phyloP scores from a whole-genome alignment of 768 basidiomycete genomes.

The Tulasnella sp. region DNA sequence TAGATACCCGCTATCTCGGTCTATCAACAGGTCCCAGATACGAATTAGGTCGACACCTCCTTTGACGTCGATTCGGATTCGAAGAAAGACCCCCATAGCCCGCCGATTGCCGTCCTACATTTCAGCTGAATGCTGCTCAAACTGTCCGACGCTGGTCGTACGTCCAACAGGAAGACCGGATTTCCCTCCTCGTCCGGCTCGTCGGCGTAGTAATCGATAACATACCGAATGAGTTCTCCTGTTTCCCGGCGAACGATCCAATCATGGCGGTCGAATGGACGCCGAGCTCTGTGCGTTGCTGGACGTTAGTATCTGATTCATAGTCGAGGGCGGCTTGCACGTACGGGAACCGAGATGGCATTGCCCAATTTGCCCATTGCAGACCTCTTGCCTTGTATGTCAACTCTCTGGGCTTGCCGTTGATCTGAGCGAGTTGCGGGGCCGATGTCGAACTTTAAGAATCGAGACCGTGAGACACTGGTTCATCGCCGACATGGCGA shows the following conservation, averaged over 20 bases:
- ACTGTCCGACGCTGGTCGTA: constrained; percentile 89
- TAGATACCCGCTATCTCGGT: not conserved
- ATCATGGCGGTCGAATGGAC: constrained; percentile 97
- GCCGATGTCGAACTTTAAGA: constrained; percentile 37
- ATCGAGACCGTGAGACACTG: not conserved
- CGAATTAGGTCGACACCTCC: not conserved
- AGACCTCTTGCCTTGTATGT: constrained; percentile 91
- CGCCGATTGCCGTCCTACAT: constrained; percentile 38
- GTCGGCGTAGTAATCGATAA: constrained; percentile 98
- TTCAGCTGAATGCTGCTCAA: constrained; percentile 58
- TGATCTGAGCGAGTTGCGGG: constrained; percentile 74
- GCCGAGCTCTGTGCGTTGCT: constrained; percentile 64
- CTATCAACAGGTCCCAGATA: not conserved
- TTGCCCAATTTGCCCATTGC: constrained; percentile 82
- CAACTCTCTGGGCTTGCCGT: constrained; percentile 85
- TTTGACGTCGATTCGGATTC: not conserved
- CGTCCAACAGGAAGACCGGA: constrained; percentile 93
- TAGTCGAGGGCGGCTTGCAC: constrained; percentile 41
- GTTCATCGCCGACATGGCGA: not conserved
- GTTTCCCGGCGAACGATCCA: constrained; percentile 88
- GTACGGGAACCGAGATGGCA: constrained; percentile 88
- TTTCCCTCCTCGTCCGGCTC: constrained; percentile 87
- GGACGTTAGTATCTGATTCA: not conserved
- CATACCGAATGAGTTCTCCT: constrained; percentile 84
- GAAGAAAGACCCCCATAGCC: not conserved